Base-by-base conservation (phyloP, 2,329 filamentous ascomycete genomes). In the Emergomyces pasteurianus region DNA sequence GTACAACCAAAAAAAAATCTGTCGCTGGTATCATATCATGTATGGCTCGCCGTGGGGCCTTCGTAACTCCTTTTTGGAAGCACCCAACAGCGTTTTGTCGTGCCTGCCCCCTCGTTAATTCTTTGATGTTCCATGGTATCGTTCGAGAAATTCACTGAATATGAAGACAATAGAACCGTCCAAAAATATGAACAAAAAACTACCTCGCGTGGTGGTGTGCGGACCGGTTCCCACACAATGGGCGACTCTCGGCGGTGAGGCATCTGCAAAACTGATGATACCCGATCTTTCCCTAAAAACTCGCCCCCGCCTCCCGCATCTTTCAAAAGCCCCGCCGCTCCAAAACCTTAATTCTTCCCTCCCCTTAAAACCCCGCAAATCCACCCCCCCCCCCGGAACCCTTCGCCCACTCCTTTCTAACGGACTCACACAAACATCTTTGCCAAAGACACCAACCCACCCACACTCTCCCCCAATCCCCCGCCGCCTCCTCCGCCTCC, bases 341-440 rank as follows among this genome's bases (percentile, higher is more conserved):
- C 21, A 28, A 18, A 52, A 52, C 2, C 16, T 23, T 21, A 54
- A 36, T 18, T 23, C 28, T 3, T 10, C 31, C 31, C 0, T 38
- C 23, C 34, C 38, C 6, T 34, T 18, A 21, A 10, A 43, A 28
- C 43, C 38, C 4, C 3, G 6, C 4, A 28, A 58, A 26, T 58
- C 26, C 6, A 34, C 18, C 10, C n/a, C 23, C 8, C 9, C 10
- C n/a, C 7, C 10, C 31, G n/a, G n/a, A n/a, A n/a, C n/a, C n/a
- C n/a, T n/a, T 8, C 52, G 5, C 10, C 34, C 42, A 43, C 6
- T 18, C 52, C 8, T 46, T n/a, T 57, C 53, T 8, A n/a, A 23
- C 14, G 53, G 34, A 61, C 76, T 38, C 69, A 83, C 71, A 81
- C 74, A 63, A 83, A 82, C 64, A 76, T 76, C 72, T 79, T 78